Evolutionary conservation across 1,139 yeast species (phyloP), one percentile per base, ranked within the genome.

Genomic region (Nematodospora anomalae): DNA sequence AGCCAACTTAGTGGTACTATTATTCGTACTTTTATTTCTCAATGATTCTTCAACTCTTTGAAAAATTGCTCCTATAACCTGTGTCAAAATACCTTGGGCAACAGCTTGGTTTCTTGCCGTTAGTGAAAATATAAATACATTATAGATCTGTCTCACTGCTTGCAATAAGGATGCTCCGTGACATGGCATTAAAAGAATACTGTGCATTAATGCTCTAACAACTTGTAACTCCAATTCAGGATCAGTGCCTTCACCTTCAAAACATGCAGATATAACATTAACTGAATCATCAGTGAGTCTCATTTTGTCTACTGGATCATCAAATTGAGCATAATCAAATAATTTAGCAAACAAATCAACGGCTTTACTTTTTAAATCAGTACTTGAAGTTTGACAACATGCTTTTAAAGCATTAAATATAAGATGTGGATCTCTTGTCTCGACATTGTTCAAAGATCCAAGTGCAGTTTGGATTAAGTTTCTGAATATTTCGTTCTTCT

Each of bases 81-180:
- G 98, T 3, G 95, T 87, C 46, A 94, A 71, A 7, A 94, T 83
- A 2, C 96, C 97, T 63, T 94, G 98, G 0, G 98, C 98, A 42
- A 90, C 83, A 1, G 92, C 86, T 60, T 92, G 98, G 55, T 89
- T 92, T 16, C 87, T 69, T 3, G 92, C 78, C 13, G 85, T 80
- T 45, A 84, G 70, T 0, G 97, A 88, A 43, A 88, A 75, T 30
- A 92, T 83, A 53, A 92, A 94, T 22, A 94, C 87, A 56, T 89
- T 90, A 64, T 92, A 92, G 14, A 92, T 86, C 55, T 88, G 96
- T 57, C 98, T 78, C 26, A 94, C 83, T 0, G 97, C 97, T 52
- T 85, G 87, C 46, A 94, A 70, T 36, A 94, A 68, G 0, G 94
- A 78, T 4, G 92, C 87, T 5, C 97, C 97, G 54, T 94, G 98